Percentiles rank a stretch among this genome's conserved stretches.
These are phyloP conservation scores for Starmerella cellae DNA, from an alignment of 805 yeast species.

Conservation along the genomic window DNA sequence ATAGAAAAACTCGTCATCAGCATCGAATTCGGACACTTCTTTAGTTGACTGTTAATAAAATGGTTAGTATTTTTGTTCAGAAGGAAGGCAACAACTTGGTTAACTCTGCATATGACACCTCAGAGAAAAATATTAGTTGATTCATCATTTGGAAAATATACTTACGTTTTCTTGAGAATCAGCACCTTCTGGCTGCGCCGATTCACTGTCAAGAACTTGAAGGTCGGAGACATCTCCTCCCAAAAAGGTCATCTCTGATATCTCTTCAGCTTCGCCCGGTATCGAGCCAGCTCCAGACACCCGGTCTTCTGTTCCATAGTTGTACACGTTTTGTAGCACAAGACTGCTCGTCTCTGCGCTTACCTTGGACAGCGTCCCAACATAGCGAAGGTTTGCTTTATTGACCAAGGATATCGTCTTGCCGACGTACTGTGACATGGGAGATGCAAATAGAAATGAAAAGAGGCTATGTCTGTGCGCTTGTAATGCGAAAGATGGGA, in stretches of 20 bases:
- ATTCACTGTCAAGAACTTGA: constrained; percentile 58
- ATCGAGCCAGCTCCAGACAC: constrained; percentile 54
- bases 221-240: constrained; percentile 89
- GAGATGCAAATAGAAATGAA: background rate
- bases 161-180: constrained; percentile 17
- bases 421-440: constrained; percentile 87
- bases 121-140: constrained; percentile 16
- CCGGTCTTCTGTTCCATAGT: constrained; percentile 89
- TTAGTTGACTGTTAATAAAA: constrained; percentile 7
- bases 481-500: no score
- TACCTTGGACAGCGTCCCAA: constrained; percentile 75
- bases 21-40: constrained; percentile 20
- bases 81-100: constrained; percentile 35
- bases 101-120: constrained; percentile 22
- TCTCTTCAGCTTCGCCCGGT: constrained; percentile 31
- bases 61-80: constrained; percentile 27
- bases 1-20: constrained; percentile 21
- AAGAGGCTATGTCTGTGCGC: no score
- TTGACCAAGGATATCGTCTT: constrained; percentile 73
- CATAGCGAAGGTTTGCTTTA: constrained; percentile 68
- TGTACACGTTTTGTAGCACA: constrained; percentile 62
- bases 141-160: constrained; percentile 18
- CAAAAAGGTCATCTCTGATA: constrained; percentile 42
- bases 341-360: constrained; percentile 87
- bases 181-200: background rate